Evolutionary conservation across 2,329 filamentous ascomycete genomes (phyloP), one percentile per base, ranked within the genome.

Genomic region (Sclerotinia spermophila): DNA sequence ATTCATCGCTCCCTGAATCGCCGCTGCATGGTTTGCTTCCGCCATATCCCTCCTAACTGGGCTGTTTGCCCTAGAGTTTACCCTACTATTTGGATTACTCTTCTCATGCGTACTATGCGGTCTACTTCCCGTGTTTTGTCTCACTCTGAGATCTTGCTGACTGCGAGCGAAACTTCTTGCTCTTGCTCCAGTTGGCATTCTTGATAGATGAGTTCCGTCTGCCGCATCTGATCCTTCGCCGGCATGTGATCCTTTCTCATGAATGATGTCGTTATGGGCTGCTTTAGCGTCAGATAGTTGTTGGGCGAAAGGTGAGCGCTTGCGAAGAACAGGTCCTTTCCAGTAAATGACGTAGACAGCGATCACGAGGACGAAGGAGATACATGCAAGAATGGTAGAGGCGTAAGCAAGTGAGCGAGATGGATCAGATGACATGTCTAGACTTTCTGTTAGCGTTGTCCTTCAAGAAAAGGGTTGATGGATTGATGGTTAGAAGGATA

Each of bases 321-420:
- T 84, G 53, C 90, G 86, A 24, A 92, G 83, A 0, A 73, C 73
- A 0, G 88, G 88, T 0, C 90, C 90, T 69, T 87, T 86, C 82
- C 84, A 89, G 82, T 91, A 92, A 72, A 92, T 89, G 61, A 87
- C 82, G 72, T 91, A 91, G 8, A 92, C 87, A 0, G 88, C 87
- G 27, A 85, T 74, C 10, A 90, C 88, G 1, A 92, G 83, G 0
- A 89, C 74, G 65, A 88, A 82, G 0, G 89, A 85, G 67, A 92
- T 87, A 74, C 82, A 84, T 76, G 87, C 80, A 0, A 92, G 84
- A 62, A 92, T 90, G 0, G 88, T 90, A 5, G 84, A 86, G 0
- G 89, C 88, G 71, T 88, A 86, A 74, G 87, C 84, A 2, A 91
- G 80, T 69, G 84, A 83, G 61, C 84, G 83, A 24, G 82, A 82